Evolutionary conservation across 306 rosid genomes (phyloP).

Genomic region (Castanospermum australe): DNA sequence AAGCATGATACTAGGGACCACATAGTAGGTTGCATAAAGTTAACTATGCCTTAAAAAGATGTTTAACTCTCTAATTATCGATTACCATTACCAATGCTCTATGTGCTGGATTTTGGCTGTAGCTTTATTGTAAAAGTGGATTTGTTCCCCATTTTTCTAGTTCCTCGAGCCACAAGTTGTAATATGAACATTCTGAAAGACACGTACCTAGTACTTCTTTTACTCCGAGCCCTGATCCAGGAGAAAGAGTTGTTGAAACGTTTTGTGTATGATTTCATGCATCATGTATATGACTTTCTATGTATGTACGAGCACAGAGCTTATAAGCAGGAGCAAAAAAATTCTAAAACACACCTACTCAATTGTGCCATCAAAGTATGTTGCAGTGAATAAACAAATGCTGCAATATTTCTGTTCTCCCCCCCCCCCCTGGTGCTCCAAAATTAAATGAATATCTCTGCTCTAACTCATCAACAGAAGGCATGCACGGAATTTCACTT

Average conservation of each 20-base stretch:
- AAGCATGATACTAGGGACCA: constrained; percentile 56
- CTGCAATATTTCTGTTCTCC: neutral
- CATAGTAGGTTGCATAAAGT: constrained; percentile 36
- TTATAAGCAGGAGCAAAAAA: neutral
- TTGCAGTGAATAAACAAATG: neutral
- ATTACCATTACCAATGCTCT: neutral
- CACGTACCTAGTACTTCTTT: neutral
- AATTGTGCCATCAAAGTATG: neutral
- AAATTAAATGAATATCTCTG: neutral
- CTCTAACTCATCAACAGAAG: neutral
- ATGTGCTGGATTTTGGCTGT: neutral
- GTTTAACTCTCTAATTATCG: neutral
- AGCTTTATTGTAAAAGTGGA: neutral
- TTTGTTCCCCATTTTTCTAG: neutral
- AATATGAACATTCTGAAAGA: neutral
- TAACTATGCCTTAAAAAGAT: constrained; percentile 30
- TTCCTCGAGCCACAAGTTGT: neutral
- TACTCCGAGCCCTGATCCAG: neutral
- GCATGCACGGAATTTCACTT: neutral
- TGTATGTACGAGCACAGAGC: neutral
- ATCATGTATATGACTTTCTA: neutral
- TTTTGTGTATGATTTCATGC: neutral
- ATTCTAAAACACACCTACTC: neutral
- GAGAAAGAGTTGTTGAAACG: neutral
- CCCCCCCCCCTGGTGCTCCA: neutral